Base-by-base conservation (phyloP, 2,329 filamentous ascomycete species). In the Monascus ruber region DNA sequence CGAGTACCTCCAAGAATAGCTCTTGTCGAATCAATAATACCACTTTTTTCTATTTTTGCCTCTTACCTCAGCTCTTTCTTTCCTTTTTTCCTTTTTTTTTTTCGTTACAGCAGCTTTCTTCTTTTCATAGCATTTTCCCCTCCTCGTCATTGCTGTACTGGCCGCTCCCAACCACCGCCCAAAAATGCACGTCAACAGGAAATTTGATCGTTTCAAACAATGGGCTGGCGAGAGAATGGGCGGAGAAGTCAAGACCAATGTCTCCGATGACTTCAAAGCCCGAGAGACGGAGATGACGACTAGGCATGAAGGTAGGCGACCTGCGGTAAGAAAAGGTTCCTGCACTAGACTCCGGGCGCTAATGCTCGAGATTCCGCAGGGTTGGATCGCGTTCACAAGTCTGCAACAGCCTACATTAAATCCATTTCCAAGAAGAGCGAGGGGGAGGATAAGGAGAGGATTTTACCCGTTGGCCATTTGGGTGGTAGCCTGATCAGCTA, bases 201-300 rank as follows among this genome's bases (percentile, higher is more conserved):
- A 93, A 62, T 79, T 96, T 60, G 89, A 88, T 67, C 83, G 89
- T 58, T 81, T 94, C 71, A 93, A 89, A 71, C 89, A 96, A 81
- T 96, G 89, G 89, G 86, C 88, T 31, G 86, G 86, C 51, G 89
- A 96, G 69, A 85, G 88, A 67, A 94, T 96, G 85, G 89, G 89
- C 53, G 78, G 77, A 48, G 88, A 95, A 65, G 76, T 81, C 65
- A 91, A 87, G 68, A 95, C 89, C 6, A 78, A 73, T 59, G 79
- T 86, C 47, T 83, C 85, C 0, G 87, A 96, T 38, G 83, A 95
- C 56, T 96, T 96, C 74, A 93, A 85, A 67, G 76, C 77, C 43
- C 69, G 96, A 53, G 88, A 96, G 66, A 72, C 77, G 40, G 89
- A 96, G 66, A 96, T 96, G 87, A 73, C 76, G 42, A 71, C 94